Conservation (phyloP, 257 asterid genomes). For the Solanum chaucha region DNA sequence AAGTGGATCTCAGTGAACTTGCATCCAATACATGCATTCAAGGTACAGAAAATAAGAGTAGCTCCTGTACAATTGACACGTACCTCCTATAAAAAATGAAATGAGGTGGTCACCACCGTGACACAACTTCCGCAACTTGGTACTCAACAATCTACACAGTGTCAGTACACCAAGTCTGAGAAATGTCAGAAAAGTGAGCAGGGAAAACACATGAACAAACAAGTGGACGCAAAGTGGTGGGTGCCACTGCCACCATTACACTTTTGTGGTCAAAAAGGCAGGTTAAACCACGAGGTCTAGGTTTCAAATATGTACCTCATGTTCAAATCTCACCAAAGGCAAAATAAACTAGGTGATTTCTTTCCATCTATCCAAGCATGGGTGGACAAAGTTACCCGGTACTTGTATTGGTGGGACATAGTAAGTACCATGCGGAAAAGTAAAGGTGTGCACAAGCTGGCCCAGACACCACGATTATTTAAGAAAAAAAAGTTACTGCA, state of each 20-base stretch:
- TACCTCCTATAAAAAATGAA: neutral
- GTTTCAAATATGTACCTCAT: neutral
- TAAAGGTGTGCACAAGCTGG: neutral
- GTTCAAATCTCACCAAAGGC: neutral
- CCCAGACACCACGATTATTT: neutral
- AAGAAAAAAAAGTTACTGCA: neutral
- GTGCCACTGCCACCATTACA: neutral
- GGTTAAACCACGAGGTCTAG: neutral
- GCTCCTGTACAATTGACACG: neutral
- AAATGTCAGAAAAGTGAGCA: neutral
- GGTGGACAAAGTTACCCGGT: neutral
- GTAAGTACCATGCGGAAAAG: neutral
- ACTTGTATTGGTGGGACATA: neutral
- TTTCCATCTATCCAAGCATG: neutral
- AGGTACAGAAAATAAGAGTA: neutral
- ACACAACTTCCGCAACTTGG: neutral
- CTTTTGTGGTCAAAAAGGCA: neutral
- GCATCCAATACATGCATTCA: neutral
- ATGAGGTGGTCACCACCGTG: neutral
- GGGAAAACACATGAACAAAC: neutral
- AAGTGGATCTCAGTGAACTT: neutral
- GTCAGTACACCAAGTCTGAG: neutral
- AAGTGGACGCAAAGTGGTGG: neutral
- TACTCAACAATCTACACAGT: neutral
- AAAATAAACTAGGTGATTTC: neutral